A percentile compares a stretch with the other conserved stretches of the same genome.
Evolutionary conservation across 495 filamentous ascomycete species (phyloP).

Genomic region (Gamarada debralockiae): DNA sequence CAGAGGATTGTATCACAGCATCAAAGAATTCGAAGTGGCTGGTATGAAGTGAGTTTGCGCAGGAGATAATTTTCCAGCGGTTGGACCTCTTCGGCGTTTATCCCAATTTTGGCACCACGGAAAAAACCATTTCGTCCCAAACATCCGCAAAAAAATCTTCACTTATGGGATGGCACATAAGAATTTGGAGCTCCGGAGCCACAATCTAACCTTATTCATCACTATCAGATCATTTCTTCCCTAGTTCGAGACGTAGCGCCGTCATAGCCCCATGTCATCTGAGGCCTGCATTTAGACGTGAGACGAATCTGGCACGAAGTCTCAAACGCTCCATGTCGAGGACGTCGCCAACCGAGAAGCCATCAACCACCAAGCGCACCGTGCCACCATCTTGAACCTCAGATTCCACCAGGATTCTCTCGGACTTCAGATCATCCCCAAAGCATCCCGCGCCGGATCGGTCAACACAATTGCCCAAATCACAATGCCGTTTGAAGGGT

Average conservation of each 20-base stretch:
- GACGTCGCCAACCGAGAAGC: neutral
- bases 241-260: slow-evolving; percentile 15
- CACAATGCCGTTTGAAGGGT: slow-evolving; percentile 15
- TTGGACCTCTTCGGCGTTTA: too few relatives aligned
- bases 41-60: too few relatives aligned
- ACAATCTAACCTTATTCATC: slow-evolving; percentile 3
- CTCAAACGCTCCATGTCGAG: slow-evolving; percentile 20
- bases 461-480: slow-evolving; percentile 10
- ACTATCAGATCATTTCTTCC: slow-evolving; percentile 10
- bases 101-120: too few relatives aligned
- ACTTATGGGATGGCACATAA: slow-evolving; percentile 9
- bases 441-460: slow-evolving; percentile 7
- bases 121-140: too few relatives aligned
- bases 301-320: slow-evolving; percentile 25
- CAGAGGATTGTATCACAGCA: too few relatives aligned
- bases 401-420: neutral
- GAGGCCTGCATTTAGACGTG: slow-evolving; percentile 13
- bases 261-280: slow-evolving; percentile 12
- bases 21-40: too few relatives aligned
- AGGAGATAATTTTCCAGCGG: too few relatives aligned
- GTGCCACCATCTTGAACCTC: slow-evolving; percentile 10
- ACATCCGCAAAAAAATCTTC: too few relatives aligned
- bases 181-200: slow-evolving; percentile 8
- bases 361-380: slow-evolving; percentile 5
- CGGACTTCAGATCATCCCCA: neutral